phyloP scores from a whole-genome alignment of 306 rosid species.

The Cicer yamashitae region DNA sequence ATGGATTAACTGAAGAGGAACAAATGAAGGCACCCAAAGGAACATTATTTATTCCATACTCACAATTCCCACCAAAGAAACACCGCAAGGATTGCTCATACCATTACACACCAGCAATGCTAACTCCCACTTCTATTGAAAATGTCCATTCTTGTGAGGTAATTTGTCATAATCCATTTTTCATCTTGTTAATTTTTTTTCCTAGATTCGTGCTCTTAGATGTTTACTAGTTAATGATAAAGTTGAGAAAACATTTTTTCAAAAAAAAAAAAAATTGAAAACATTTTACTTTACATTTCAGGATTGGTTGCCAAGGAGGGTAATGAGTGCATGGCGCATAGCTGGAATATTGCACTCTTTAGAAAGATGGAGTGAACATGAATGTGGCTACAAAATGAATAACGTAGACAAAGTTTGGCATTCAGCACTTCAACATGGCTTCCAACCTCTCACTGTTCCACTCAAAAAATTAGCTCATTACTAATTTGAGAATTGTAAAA shows the following conservation, averaged over 20 bases:
- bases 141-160: slow-evolving; percentile 89
- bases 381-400: slow-evolving; percentile 58
- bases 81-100: slow-evolving; percentile 73
- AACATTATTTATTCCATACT: slow-evolving; percentile 75
- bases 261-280: neutral
- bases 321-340: slow-evolving; percentile 86
- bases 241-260: neutral
- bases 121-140: slow-evolving; percentile 55
- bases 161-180: neutral
- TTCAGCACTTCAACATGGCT: slow-evolving; percentile 75
- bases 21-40: slow-evolving; percentile 71
- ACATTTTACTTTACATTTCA: neutral
- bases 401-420: slow-evolving; percentile 64
- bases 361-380: slow-evolving; percentile 75
- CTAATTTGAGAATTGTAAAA: neutral
- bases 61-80: slow-evolving; percentile 71
- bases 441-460: slow-evolving; percentile 53
- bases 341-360: slow-evolving; percentile 70
- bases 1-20: slow-evolving; percentile 62
- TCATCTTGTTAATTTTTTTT: neutral
- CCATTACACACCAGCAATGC: slow-evolving; percentile 70
- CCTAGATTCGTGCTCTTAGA: too few species aligned
- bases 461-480: slow-evolving; percentile 22
- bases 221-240: neutral
- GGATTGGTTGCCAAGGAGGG: slow-evolving; percentile 79